Evolutionary conservation across 2,329 filamentous ascomycete species (phyloP).

Genomic region (Nakataea oryzae): DNA sequence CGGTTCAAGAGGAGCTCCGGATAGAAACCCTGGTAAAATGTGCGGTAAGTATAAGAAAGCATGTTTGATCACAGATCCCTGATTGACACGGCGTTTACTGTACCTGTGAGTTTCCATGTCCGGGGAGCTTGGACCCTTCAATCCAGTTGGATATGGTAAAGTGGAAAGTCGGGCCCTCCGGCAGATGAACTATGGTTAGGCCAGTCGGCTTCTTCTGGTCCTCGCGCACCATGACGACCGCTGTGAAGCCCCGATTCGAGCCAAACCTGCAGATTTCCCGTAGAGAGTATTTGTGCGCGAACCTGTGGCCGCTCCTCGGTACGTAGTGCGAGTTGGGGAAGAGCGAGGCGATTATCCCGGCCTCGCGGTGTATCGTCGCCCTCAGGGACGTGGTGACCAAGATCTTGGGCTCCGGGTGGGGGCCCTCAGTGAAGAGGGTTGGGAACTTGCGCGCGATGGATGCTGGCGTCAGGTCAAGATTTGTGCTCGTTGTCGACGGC

Average conservation of each 20-base stretch:
- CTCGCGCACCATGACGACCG: constrained; percentile 77
- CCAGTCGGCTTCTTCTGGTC: constrained; percentile 78
- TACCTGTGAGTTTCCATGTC: constrained; percentile 61
- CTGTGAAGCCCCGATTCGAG: constrained; percentile 69
- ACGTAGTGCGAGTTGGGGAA: constrained; percentile 88
- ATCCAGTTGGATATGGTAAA: constrained; percentile 88
- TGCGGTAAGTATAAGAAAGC: not conserved
- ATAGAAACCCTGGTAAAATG: not conserved
- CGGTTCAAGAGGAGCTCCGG: constrained; percentile 3
- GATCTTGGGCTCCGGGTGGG: constrained; percentile 63
- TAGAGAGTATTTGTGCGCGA: constrained; percentile 83
- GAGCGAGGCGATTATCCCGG: constrained; percentile 63
- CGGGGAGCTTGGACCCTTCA: constrained; percentile 76
- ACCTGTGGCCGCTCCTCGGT: constrained; percentile 71
- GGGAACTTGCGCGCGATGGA: constrained; percentile 52
- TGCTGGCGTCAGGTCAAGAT: constrained; percentile 51
- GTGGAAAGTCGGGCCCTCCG: constrained; percentile 81
- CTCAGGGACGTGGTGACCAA: constrained; percentile 87
- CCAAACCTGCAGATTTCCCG: constrained; percentile 86
- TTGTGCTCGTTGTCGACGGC: constrained; percentile 51
- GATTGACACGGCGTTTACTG: too few relatives aligned
- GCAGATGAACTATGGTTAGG: constrained; percentile 74
- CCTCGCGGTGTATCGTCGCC: constrained; percentile 77
- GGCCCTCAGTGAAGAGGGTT: constrained; percentile 48
- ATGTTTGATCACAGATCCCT: constrained; percentile 31